Base-by-base conservation (phyloP, 805 yeast genomes). In the Cyberlindnera amylophila region DNA sequence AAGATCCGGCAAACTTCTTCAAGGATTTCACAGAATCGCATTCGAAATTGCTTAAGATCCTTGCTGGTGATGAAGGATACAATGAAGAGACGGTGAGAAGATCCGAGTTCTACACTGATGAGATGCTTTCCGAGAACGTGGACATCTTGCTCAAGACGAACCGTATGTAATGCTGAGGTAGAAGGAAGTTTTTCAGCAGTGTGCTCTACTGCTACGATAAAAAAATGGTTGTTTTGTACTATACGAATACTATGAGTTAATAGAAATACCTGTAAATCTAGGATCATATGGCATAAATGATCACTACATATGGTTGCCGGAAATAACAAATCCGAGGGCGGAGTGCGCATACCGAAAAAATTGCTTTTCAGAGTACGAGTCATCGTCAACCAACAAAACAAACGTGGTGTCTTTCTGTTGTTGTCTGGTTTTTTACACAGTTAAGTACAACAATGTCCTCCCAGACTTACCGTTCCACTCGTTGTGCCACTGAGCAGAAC, bases 41-140 rank as follows among this genome's bases (percentile, higher is more conserved):
- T 62, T 72, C 88, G 13, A 86, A 88, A 46, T 86, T 91, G 36
- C 72, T 93, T 57, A 89, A 85, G 65, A 85, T 91, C 12, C 71
- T 93, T 50, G 77, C 88, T 46, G 89, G 96, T 51, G 98, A 93
- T 54, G 93, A 86, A 54, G 91, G 90, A 9, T 85, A 81, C 64
- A 82, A 81, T 58, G 97, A 91, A 65, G 97, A 90, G 59, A 71
- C 77, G 16, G 96, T 88, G 5, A 79, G 99, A 67, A 77, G 84
- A 55, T 79, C 96, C 3, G 79, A 81, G 14, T 93, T 83, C 64
- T 93, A 85, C 64, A 61, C 61, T 33, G 90, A 87, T 54, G 87
- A 86, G 47, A 68, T 85, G 53, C 69, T 93, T 42, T 75, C 77
- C 47, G 93, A 89, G 54, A 89, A 88, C 56, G 72, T 91, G 39